Percentiles rank a stretch among this genome's conserved stretches.
Evolutionary conservation across 2,329 filamentous ascomycete species (phyloP).

Genomic region (Aspergillus ruber): DNA sequence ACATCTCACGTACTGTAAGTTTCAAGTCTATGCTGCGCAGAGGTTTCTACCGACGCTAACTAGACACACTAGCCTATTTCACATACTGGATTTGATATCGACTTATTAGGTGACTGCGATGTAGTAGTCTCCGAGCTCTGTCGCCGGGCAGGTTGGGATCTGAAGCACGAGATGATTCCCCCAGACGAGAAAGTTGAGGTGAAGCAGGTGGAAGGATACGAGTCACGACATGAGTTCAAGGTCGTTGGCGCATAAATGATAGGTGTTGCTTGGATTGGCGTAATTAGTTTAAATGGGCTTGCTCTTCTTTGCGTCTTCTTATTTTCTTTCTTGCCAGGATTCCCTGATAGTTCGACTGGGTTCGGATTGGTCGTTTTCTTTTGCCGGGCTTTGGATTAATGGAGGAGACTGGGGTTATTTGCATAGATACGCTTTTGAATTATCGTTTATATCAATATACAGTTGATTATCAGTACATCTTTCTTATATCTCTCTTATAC

Average conservation of each 20-base stretch:
- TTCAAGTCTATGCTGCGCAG: neutral
- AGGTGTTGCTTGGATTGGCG: slow-evolving; percentile 23
- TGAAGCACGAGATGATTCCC: slow-evolving; percentile 79
- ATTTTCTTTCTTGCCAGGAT: slow-evolving; percentile 5
- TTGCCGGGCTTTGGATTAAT: no score
- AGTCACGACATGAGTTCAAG: slow-evolving; percentile 39
- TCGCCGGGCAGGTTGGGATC: slow-evolving; percentile 69
- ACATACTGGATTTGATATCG: slow-evolving; percentile 94
- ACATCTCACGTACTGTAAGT: slow-evolving; percentile 69
- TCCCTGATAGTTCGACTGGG: neutral
- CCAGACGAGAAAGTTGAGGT: slow-evolving; percentile 57
- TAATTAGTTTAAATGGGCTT: slow-evolving; percentile 14
- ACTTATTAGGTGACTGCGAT: slow-evolving; percentile 92
- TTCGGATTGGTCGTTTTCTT: no score
- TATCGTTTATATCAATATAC: no score
- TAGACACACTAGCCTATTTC: slow-evolving; percentile 54
- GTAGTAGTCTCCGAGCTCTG: slow-evolving; percentile 82
- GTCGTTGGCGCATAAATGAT: slow-evolving; percentile 33
- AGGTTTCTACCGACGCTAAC: slow-evolving; percentile 5
- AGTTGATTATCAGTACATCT: no score
- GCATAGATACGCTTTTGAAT: no score
- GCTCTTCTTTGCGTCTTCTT: slow-evolving; percentile 6
- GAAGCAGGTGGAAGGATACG: slow-evolving; percentile 41
- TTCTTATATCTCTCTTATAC: no score
- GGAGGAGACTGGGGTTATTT: no score